phyloP scores from a whole-genome alignment of 176 grass and related monocot genomes.

The Musa beccarii region DNA sequence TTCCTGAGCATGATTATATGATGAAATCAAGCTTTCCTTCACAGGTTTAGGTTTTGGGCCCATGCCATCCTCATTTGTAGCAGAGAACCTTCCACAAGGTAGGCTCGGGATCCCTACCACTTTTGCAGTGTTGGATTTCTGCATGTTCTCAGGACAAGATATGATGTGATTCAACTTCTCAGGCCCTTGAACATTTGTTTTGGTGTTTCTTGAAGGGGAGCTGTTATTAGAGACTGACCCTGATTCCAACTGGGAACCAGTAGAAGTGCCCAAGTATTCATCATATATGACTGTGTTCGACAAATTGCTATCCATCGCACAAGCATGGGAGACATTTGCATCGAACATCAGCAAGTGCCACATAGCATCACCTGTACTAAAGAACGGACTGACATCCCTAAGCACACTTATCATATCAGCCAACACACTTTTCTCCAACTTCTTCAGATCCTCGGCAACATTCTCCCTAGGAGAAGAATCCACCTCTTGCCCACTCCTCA shows the following conservation, averaged over 20 bases:
- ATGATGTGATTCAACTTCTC: conserved; percentile 28
- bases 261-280: conserved; percentile 3
- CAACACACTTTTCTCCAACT: conserved; percentile 52
- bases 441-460: conserved; percentile 57
- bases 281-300: conserved; percentile 1
- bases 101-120: conserved; percentile 28
- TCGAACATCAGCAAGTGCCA: conserved; percentile 90
- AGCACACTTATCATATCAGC: conserved; percentile 51
- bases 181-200: conserved; percentile 34
- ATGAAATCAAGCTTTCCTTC: conserved; percentile 38
- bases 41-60: conserved; percentile 41
- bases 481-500: conserved; percentile 56
- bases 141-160: conserved; percentile 25
- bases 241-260: conserved; percentile 18
- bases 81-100: conserved; percentile 32
- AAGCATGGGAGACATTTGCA: conserved; percentile 62
- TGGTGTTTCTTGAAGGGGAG: conserved; percentile 36
- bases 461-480: conserved; percentile 35
- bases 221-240: conserved; percentile 29
- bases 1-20: conserved; percentile 40
- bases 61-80: conserved; percentile 39
- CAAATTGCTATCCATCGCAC: conserved; percentile 41
- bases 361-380: conserved; percentile 70
- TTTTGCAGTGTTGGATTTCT: conserved; percentile 35
- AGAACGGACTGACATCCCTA: conserved; percentile 67